Conservation (phyloP, 306 rosid genomes). For the Citrullus mucosospermus region DNA sequence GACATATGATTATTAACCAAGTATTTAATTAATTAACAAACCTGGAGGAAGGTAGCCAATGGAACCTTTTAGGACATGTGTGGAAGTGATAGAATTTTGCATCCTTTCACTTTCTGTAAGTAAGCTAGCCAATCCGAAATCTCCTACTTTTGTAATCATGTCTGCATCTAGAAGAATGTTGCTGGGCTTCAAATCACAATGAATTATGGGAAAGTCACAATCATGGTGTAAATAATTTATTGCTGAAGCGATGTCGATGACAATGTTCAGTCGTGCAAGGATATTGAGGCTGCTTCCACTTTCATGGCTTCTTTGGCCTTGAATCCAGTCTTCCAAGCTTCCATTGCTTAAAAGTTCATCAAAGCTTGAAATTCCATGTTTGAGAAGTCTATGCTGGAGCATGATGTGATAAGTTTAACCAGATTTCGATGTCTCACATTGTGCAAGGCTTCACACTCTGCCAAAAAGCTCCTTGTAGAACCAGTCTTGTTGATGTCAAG, state of each 20-base stretch:
- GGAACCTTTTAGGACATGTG: slow-evolving; percentile 51
- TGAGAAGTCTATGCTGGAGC: slow-evolving; percentile 51
- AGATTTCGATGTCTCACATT: slow-evolving; percentile 55
- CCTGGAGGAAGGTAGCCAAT: slow-evolving; percentile 84
- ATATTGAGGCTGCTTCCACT: not conserved
- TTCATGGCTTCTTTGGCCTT: slow-evolving; percentile 23
- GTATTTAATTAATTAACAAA: slow-evolving; percentile 2
- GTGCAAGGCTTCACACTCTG: slow-evolving; percentile 57
- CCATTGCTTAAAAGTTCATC: slow-evolving; percentile 46
- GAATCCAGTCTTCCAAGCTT: slow-evolving; percentile 64
- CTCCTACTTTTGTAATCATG: slow-evolving; percentile 66
- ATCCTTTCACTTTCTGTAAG: slow-evolving; percentile 22
- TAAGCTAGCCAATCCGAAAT: slow-evolving; percentile 59
- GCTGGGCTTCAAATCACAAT: slow-evolving; percentile 76
- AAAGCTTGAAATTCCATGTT: slow-evolving; percentile 50
- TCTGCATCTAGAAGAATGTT: slow-evolving; percentile 52
- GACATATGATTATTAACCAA: not conserved
- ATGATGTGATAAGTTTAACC: slow-evolving; percentile 58
- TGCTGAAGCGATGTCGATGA: slow-evolving; percentile 26
- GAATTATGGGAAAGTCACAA: slow-evolving; percentile 44
- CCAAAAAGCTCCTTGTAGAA: slow-evolving; percentile 44
- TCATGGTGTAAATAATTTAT: slow-evolving; percentile 59
- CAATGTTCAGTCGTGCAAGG: slow-evolving; percentile 10
- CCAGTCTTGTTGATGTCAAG: slow-evolving; percentile 27
- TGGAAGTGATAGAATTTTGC: slow-evolving; percentile 27